Base-by-base conservation (phyloP, 2,329 filamentous ascomycete genomes). In the Scortechinia acanthostroma region DNA sequence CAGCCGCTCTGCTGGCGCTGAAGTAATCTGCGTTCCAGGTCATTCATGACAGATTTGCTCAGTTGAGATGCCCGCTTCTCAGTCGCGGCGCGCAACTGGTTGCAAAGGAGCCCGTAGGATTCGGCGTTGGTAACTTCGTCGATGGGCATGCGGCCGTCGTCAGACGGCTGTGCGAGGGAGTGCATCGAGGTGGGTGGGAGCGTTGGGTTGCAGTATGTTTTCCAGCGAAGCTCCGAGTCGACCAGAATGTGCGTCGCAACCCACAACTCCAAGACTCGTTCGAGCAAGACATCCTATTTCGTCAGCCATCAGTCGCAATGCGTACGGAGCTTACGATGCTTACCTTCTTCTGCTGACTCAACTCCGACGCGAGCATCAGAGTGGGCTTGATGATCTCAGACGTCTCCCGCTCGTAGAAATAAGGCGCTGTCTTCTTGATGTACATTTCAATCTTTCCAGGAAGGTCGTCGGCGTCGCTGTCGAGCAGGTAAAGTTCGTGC, bases 11-110 rank as follows among this genome's bases (percentile, higher is more conserved):
- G 72, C 52, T 76, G 71, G 13, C 75, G 72, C 51, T 77, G 74
- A 4, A 80, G 64, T 3, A 81, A 60, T n/a, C 76, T 69, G 16
- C 74, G 70, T 53, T 82, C 77, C 1, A 81, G 65, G 47, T 80
- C 76, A 49, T 76, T 77, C 66, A 80, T 73, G 23, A 79, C 69
- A 6, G 61, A 61, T 45, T 74, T 77, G 50, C 70, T 70, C 4
- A 79, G 60, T 44, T 64, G 63, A 14, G 68, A 64, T 25, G 74
- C 74, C 21, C 73, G 69, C 50, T 74, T 74, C 52, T 81, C 77
- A 16, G 70, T 66, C 1, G 69, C 73, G 3, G 73, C 71, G 42
- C 73, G 69, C 42, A 80, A 59, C 54, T 81, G 77, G 44, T 66
- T 63, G 50, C 62, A 69, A 48, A 81, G 69, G 3, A 78, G 59